Conservation (phyloP, 2,329 filamentous ascomycete genomes). For the Sporothrix globosa region DNA sequence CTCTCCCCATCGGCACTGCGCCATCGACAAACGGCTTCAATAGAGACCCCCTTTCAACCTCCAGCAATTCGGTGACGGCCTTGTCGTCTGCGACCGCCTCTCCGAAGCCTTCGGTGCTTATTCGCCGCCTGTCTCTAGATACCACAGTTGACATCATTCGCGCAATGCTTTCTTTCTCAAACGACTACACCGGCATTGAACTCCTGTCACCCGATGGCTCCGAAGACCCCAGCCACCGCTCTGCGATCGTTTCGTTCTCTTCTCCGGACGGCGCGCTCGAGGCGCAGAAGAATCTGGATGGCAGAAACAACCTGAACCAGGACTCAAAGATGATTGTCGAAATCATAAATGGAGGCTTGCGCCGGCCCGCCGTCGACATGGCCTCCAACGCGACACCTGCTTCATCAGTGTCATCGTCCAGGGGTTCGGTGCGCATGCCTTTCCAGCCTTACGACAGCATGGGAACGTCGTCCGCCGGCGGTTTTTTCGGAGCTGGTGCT, state of each 20-base stretch:
- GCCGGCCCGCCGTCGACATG: neutral
- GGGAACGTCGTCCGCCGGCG: constrained; percentile 59
- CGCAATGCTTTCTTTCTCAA: neutral
- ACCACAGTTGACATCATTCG: neutral
- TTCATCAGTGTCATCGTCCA: constrained; percentile 51
- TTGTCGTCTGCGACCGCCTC: constrained; percentile 37
- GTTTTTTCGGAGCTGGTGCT: constrained; percentile 51
- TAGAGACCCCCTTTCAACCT: neutral
- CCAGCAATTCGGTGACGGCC: neutral
- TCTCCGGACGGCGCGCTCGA: neutral
- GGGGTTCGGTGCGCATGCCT: constrained; percentile 58
- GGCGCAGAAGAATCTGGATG: neutral
- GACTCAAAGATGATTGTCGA: constrained; percentile 10
- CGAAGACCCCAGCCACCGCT: neutral
- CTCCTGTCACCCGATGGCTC: neutral
- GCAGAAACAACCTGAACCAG: neutral
- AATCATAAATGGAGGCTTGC: neutral
- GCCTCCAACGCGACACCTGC: constrained; percentile 40
- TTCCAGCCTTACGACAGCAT: constrained; percentile 61
- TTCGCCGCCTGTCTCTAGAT: neutral
- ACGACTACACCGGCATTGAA: neutral
- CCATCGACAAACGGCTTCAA: neutral
- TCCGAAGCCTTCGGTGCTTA: constrained; percentile 35
- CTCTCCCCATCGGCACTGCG: constrained; percentile 31
- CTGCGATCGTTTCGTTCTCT: neutral